A percentile compares a stretch with the other conserved stretches of the same genome.
Conservation (phyloP, 106 monocot species). For the Amphibolis antarctica region DNA sequence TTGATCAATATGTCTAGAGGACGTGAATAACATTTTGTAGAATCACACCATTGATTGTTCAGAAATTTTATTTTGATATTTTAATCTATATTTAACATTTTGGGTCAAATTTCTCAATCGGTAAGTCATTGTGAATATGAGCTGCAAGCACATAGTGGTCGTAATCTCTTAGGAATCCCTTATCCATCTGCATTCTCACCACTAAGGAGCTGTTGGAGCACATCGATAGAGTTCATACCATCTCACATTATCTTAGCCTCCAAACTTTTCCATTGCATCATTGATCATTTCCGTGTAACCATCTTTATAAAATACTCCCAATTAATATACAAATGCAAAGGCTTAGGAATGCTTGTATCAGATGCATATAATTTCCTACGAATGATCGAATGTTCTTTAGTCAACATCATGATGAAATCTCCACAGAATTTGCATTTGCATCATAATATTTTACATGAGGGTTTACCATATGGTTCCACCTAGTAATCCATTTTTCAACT, state of each 20-base stretch:
- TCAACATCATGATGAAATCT: no score
- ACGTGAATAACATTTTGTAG: no score
- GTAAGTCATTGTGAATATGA: neutral
- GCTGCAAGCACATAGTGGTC: neutral
- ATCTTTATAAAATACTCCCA: neutral
- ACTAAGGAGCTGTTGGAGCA: no score
- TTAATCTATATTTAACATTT: neutral
- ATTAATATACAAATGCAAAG: neutral
- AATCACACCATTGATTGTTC: no score
- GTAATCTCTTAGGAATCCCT: neutral
- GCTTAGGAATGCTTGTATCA: neutral
- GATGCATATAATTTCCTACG: neutral
- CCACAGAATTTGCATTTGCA: no score
- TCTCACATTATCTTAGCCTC: neutral
- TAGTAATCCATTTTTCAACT: no score
- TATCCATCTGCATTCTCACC: neutral
- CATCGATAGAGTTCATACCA: neutral
- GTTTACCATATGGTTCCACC: no score
- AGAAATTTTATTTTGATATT: neutral
- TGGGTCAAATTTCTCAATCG: neutral
- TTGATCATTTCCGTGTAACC: neutral
- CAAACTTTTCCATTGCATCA: neutral
- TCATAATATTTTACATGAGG: no score
- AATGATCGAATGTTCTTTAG: neutral
- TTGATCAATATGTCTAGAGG: neutral